Percentiles rank a stretch among this genome's conserved stretches.
Conservation (phyloP, 495 filamentous ascomycete species). For the Trichoderma virens region DNA sequence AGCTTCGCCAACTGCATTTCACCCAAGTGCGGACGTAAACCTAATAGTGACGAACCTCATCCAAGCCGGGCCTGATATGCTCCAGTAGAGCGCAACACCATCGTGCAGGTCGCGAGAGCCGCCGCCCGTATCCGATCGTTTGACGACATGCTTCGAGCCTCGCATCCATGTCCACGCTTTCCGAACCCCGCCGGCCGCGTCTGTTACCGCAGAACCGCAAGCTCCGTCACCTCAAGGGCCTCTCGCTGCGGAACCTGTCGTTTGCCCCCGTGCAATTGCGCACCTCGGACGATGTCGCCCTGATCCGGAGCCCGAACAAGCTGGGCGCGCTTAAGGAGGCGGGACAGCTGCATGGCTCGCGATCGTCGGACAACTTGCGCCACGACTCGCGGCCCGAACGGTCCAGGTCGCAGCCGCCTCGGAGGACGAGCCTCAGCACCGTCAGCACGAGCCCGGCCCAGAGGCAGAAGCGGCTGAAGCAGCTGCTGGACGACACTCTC, state of each 20-base stretch:
- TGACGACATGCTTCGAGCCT: slow-evolving; percentile 1
- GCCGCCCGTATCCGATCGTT: not conserved
- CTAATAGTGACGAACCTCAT: not conserved
- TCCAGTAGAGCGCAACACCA: not conserved
- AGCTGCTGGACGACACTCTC: slow-evolving; percentile 61
- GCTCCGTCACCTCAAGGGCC: slow-evolving; percentile 78
- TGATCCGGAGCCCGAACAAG: slow-evolving; percentile 68
- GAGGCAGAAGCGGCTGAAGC: slow-evolving; percentile 69
- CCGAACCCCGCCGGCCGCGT: slow-evolving; percentile 32
- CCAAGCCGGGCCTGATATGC: not conserved
- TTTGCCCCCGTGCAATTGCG: slow-evolving; percentile 56
- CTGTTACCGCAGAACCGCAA: slow-evolving; percentile 70
- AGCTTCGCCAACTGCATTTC: not conserved
- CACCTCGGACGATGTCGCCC: slow-evolving; percentile 79
- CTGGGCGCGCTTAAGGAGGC: slow-evolving; percentile 51
- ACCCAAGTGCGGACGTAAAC: not conserved
- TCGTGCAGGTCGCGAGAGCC: not conserved
- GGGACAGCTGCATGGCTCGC: slow-evolving; percentile 55
- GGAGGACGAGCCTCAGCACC: slow-evolving; percentile 66
- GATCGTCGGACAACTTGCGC: slow-evolving; percentile 62
- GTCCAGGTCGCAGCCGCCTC: slow-evolving; percentile 20
- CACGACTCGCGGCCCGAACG: slow-evolving; percentile 15
- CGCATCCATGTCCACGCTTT: slow-evolving; percentile 19
- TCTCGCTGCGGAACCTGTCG: slow-evolving; percentile 79
- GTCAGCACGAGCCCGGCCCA: slow-evolving; percentile 55